Conservation (phyloP, 306 rosid species). For the Vicia villosa region DNA sequence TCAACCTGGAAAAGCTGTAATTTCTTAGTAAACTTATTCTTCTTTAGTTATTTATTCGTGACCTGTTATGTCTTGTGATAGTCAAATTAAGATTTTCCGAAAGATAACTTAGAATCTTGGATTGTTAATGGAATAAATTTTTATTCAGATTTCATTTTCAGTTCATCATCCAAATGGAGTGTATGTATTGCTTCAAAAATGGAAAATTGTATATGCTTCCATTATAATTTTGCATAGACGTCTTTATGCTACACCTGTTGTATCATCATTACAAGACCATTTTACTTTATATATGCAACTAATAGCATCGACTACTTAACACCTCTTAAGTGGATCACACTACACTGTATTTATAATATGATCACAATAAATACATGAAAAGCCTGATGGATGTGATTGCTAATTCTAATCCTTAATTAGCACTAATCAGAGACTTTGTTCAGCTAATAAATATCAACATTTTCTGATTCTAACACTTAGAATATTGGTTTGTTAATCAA, state of each 20-base stretch:
- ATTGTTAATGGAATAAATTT: too few species aligned
- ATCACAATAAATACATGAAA: neutral
- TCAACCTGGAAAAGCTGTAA: slow-evolving; percentile 85
- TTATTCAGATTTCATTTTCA: too few species aligned
- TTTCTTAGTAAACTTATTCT: slow-evolving; percentile 28
- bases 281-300: too few species aligned
- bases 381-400: neutral
- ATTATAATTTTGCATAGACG: too few species aligned
- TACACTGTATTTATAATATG: neutral
- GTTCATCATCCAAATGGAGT: too few species aligned
- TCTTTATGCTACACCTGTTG: too few species aligned
- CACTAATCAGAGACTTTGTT: neutral
- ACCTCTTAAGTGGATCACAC: neutral
- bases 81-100: neutral
- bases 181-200: too few species aligned
- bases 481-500: neutral
- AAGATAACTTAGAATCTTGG: neutral
- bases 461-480: neutral
- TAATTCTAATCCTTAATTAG: neutral
- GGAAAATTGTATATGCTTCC: too few species aligned
- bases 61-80: slow-evolving; percentile 8
- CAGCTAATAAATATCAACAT: neutral
- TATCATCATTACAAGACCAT: too few species aligned
- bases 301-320: too few species aligned
- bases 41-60: slow-evolving; percentile 7